Base-by-base conservation (phyloP, 148 eudicot species). In the Polygonum maritimum region DNA sequence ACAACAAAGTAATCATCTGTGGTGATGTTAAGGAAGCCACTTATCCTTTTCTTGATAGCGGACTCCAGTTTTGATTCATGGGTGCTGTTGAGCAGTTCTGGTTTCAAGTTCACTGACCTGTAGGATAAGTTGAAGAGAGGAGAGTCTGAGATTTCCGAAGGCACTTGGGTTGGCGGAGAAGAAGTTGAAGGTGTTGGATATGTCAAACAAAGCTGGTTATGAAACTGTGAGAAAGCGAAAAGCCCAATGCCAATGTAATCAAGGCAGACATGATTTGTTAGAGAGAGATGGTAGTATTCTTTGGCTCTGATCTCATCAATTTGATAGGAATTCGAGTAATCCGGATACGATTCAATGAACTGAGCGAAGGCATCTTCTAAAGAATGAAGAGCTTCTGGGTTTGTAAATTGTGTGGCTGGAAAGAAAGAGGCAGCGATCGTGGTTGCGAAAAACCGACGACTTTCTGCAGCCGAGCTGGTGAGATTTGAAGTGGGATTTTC, bases 161-260 rank as follows among this genome's bases (percentile, higher is more conserved):
- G 84, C 58, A 76, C 41, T 49, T 81, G 84, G 33, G 86, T 83
- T 2, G 90, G 83, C 5, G 86, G 78, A 14, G 97, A 79, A 13
- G 90, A 81, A 4, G 83, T 75, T 36, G 85, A 78, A 52, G 87
- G 79, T 35, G 40, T 52, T n/a, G 88, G 77, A 78, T 77, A 80
- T 40, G 76, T 35, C 1, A 80, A 71, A 31, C 78, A 76, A 62
- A 77, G 73, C 71, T 84, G 90, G 58, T 84, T 81, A 36, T 67
- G 71, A 26, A 91, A 85, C 83, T 95, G 98, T 21, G 75, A 72
- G 75, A 72, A 83, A 0, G 94, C 86, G 71, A 91, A 91, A 67
- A 94, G 91, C 18, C 94, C 85, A 69, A 89, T 86, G 11, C 98
- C 98, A 6, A 51, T 52, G 75, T 94, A 91, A 78, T 94, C 98